These are phyloP conservation scores for Cercospora sp. DNA, from an alignment of 2,329 filamentous ascomycete genomes.

Conservation along the genomic window DNA sequence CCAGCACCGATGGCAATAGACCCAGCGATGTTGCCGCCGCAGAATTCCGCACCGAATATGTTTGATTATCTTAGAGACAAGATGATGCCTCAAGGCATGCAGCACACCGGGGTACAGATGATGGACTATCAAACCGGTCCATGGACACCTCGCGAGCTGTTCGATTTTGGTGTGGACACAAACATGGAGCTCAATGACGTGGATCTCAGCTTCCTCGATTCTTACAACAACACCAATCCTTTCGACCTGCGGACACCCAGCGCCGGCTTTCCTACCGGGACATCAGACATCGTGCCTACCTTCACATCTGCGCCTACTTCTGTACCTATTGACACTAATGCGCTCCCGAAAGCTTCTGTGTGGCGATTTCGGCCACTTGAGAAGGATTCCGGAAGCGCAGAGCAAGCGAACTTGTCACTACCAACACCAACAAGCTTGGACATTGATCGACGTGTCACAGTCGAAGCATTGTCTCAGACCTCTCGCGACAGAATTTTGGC, in stretches of 20 bases:
- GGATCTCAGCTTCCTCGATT: slow-evolving; percentile 48
- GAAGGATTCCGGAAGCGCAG: slow-evolving; percentile 39
- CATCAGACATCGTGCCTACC: slow-evolving; percentile 39
- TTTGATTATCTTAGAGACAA: slow-evolving; percentile 40
- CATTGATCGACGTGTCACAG: slow-evolving; percentile 44
- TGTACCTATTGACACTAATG: slow-evolving; percentile 35
- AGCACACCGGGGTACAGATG: slow-evolving; percentile 31
- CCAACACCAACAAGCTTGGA: slow-evolving; percentile 42
- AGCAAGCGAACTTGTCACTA: slow-evolving; percentile 44
- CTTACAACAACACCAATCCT: slow-evolving; percentile 48
- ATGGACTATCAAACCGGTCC: slow-evolving; percentile 39
- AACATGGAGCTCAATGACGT: slow-evolving; percentile 49
- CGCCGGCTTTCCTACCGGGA: slow-evolving; percentile 36
- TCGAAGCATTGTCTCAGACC: slow-evolving; percentile 44
- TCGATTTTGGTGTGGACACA: slow-evolving; percentile 49
- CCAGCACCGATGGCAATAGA: slow-evolving; percentile 31
- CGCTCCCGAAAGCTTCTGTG: slow-evolving; percentile 46
- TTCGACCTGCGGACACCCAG: slow-evolving; percentile 42
- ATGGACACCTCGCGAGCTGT: slow-evolving; percentile 47
- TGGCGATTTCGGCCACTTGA: slow-evolving; percentile 48
- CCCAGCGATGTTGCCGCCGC: slow-evolving; percentile 35
- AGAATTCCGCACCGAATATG: slow-evolving; percentile 32
- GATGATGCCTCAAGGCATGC: slow-evolving; percentile 31
- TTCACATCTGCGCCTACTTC: slow-evolving; percentile 37
- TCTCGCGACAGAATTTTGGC: slow-evolving; percentile 62